Percentiles rank a stretch among this genome's conserved stretches.
Evolutionary conservation across 768 basidiomycete species (phyloP).

Genomic region (Holtermannia corniformis): DNA sequence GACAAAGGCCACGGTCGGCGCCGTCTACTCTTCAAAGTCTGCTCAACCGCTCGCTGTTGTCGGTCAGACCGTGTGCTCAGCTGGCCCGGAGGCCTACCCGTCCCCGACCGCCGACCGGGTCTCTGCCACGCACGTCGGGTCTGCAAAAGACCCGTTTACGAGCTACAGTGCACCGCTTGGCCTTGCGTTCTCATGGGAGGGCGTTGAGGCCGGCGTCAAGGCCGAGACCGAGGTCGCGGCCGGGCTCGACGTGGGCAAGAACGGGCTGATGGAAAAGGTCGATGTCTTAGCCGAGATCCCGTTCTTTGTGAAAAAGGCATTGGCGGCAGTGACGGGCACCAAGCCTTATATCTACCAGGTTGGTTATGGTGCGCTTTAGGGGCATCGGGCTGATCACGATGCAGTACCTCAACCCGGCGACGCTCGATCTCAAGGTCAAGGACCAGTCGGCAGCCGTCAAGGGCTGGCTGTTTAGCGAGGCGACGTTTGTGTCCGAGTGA

Average conservation of each 20-base stretch:
- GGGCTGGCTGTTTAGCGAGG: conserved; percentile 75
- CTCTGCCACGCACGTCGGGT: conserved; percentile 46
- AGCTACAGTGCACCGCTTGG: conserved; percentile 64
- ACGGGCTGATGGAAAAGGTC: conserved; percentile 47
- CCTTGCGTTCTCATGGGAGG: conserved; percentile 69
- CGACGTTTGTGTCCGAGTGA: conserved; percentile 68
- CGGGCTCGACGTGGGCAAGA: conserved; percentile 52
- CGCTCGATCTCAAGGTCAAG: conserved; percentile 47
- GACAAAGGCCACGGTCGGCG: conserved; percentile 73
- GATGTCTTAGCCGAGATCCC: conserved; percentile 94
- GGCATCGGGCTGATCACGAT: neutral
- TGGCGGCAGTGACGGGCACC: conserved; percentile 85
- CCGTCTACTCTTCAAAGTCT: conserved; percentile 19
- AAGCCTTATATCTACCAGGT: conserved; percentile 95
- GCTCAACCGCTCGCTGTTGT: conserved; percentile 21
- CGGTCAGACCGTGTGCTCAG: conserved; percentile 27
- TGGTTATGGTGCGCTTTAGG: conserved; percentile 23
- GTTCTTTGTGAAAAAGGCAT: conserved; percentile 77
- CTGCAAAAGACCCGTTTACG: conserved; percentile 63
- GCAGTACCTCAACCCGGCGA: conserved; percentile 55
- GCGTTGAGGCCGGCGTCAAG: conserved; percentile 45
- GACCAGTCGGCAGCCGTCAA: conserved; percentile 46
- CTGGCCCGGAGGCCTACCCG: conserved; percentile 9
- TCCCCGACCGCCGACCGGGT: conserved; percentile 19
- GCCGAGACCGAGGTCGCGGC: conserved; percentile 53